Evolutionary conservation across 148 eudicot species (phyloP), one percentile per base, ranked within the genome.

Genomic region (Nepenthes gracilis): DNA sequence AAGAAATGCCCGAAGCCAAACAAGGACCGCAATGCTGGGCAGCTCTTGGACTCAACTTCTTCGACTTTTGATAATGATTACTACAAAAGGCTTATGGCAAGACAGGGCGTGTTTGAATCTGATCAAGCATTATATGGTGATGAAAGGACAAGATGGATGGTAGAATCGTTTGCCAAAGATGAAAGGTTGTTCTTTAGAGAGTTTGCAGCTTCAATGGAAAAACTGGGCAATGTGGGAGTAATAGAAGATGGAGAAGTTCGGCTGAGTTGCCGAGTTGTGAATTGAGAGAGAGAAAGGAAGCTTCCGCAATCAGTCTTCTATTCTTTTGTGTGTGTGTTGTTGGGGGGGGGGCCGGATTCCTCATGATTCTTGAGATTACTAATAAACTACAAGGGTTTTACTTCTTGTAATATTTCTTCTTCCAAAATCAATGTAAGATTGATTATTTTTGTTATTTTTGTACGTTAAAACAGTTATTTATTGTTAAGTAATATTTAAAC

Each of bases 21-120:
- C 68, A 77, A 54, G 35, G 67, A 78, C 12, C 70, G 67, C 45
- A 54, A 61, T 35, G 84, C 84, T 13, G 94, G 83, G 7, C 72
- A 78, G 67, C 77, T 83, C 61, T 52, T 83, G 68, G 88, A 86
- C 77, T 65, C 86, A 7, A 80, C 87, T 38, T 59, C 87, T 13
- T 64, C 87, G 34, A 61, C 43, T 45, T 80, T 85, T 57, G 87
- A 82, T 59, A 82, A 82, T 36, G 70, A 71, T 23, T 82, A 82
- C 70, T 78, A 71, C 74, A 75, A 74, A 57, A 58, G 63, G 58
- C 49, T 75, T 12, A 12, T 70, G 10, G 76, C 63, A 9, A 81
- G 85, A 43, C 75, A 78, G 60, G 85, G 83, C 0, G 80, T 85
- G 50, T 80, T 82, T 47, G 59, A 58, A 23, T 80, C 87, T 32